Conservation (phyloP, 805 yeast species). For the Brettanomyces bruxellensis region DNA sequence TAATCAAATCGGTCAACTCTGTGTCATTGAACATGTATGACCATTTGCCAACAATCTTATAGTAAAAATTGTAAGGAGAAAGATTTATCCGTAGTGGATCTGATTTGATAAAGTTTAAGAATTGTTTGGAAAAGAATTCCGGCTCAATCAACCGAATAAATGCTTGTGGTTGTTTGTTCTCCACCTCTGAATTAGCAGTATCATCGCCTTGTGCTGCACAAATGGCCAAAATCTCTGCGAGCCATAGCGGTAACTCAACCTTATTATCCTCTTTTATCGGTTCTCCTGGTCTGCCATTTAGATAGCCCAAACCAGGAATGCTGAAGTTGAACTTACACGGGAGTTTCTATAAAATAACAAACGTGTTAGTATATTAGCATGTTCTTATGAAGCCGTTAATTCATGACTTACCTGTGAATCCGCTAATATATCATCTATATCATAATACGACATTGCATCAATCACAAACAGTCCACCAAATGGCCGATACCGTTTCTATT, state of each 20-base stretch:
- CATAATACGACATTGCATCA: constrained; percentile 40
- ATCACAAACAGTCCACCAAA: background rate
- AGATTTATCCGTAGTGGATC: constrained; percentile 27
- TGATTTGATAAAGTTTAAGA: constrained; percentile 74
- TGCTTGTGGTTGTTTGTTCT: constrained; percentile 27
- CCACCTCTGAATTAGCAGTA: constrained; percentile 24
- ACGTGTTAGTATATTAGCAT: constrained; percentile 2
- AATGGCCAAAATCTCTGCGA: constrained; percentile 69
- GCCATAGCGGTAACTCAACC: constrained; percentile 80
- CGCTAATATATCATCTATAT: constrained; percentile 66
- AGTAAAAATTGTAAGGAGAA: constrained; percentile 33
- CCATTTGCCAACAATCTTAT: constrained; percentile 70
- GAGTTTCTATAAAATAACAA: constrained; percentile 33
- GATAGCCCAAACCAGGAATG: constrained; percentile 81
- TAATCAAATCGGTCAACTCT: constrained; percentile 40
- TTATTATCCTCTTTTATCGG: constrained; percentile 50
- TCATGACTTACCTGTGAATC: constrained; percentile 40
- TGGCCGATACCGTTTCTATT: too few relatives aligned
- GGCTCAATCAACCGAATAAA: constrained; percentile 68
- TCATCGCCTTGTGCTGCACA: constrained; percentile 22
- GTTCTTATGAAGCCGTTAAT: background rate
- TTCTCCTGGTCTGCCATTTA: constrained; percentile 70
- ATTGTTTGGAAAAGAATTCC: constrained; percentile 52
- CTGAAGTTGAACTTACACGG: constrained; percentile 73
- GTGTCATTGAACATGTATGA: constrained; percentile 57